Conservation (phyloP, 148 eudicot genomes). For the Gaultheria prostrata region DNA sequence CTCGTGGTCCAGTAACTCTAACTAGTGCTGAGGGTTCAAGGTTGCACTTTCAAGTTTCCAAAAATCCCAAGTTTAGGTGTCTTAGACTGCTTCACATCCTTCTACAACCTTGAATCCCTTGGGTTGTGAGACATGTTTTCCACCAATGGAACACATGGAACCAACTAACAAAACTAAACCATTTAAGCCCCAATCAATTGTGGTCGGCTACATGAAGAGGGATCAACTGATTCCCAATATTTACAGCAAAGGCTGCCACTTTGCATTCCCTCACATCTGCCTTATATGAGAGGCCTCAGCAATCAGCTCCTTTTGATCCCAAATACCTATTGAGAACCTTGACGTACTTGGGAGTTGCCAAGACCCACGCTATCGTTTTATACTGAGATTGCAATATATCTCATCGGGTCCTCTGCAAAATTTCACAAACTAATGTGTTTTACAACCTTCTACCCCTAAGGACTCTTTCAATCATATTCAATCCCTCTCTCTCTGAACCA, state of each 20-base stretch:
- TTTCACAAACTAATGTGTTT: neutral
- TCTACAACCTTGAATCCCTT: neutral
- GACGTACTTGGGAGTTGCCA: neutral
- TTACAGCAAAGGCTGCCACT: neutral
- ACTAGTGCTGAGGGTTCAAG: neutral
- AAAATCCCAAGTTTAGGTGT: neutral
- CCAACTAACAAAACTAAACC: neutral
- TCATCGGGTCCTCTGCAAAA: neutral
- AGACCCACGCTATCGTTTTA: neutral
- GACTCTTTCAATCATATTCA: neutral
- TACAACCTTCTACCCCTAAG: neutral
- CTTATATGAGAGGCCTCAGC: constrained; percentile 2
- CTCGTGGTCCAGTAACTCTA: neutral
- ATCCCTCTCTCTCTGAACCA: neutral
- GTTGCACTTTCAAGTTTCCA: neutral
- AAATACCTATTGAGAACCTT: neutral
- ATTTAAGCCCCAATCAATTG: neutral
- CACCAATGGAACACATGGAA: neutral
- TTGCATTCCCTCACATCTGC: neutral
- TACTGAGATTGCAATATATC: neutral
- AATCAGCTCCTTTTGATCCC: neutral
- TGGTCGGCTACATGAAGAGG: neutral
- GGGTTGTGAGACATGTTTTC: neutral
- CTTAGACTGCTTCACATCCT: neutral
- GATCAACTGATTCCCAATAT: neutral